phyloP scores from a whole-genome alignment of 495 filamentous ascomycete genomes.

The Penicillium samsonianum region DNA sequence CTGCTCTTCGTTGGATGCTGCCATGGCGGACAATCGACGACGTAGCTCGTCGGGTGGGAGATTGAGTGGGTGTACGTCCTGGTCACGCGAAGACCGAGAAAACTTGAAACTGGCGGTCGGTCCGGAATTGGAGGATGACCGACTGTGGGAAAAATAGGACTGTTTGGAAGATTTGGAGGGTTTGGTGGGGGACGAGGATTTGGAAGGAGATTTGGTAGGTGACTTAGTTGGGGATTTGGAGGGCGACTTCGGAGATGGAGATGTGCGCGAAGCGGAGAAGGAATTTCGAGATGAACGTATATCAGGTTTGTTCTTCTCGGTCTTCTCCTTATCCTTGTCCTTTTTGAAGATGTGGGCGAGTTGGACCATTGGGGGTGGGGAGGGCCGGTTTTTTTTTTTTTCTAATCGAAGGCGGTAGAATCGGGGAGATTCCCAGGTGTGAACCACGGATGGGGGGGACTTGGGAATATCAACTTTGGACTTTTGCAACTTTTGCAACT shows the following conservation, averaged over 20 bases:
- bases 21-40: conserved; percentile 67
- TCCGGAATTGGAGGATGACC: conserved; percentile 33
- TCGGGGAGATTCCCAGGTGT: conserved; percentile 43
- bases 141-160: conserved; percentile 38
- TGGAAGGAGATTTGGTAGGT: conserved; percentile 19
- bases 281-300: conserved; percentile 26
- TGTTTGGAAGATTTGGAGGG: conserved; percentile 33
- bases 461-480: conserved; percentile 2
- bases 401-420: conserved; percentile 50
- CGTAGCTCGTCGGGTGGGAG: conserved; percentile 81
- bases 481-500: neutral
- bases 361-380: conserved; percentile 34
- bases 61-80: conserved; percentile 79
- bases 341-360: conserved; percentile 44
- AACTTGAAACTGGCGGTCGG: conserved; percentile 14
- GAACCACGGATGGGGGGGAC: conserved; percentile 1
- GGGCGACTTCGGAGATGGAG: conserved; percentile 10
- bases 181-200: conserved; percentile 24
- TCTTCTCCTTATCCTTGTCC: conserved; percentile 39
- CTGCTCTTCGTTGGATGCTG: conserved; percentile 59
- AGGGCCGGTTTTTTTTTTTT: conserved; percentile 19
- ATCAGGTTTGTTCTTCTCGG: conserved; percentile 11
- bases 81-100: conserved; percentile 58
- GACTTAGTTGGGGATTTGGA: conserved; percentile 19
- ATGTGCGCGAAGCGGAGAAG: conserved; percentile 28